Evolutionary conservation across 306 rosid genomes (phyloP).

Genomic region (Cicer cuneatum): DNA sequence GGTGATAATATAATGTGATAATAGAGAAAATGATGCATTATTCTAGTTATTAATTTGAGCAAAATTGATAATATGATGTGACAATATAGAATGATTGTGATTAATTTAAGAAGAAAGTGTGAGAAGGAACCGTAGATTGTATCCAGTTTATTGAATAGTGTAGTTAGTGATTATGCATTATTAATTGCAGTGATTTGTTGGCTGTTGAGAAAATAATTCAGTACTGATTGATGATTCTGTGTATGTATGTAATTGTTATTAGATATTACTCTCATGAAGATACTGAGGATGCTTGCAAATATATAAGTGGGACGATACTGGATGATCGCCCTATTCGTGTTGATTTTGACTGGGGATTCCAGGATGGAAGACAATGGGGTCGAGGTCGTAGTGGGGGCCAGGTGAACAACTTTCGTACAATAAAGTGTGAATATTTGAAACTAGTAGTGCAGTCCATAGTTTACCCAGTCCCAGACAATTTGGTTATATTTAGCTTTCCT

Average conservation of each 20-base stretch:
- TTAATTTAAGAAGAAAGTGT: background rate
- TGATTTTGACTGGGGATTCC: slow-evolving; percentile 99
- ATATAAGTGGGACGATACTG: slow-evolving; percentile 92
- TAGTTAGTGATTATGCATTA: slow-evolving; percentile 3
- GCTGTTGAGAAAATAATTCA: background rate
- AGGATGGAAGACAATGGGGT: slow-evolving; percentile 99
- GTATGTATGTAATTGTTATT: slow-evolving; percentile 33
- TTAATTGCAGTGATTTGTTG: slow-evolving; percentile 20
- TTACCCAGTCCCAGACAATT: background rate
- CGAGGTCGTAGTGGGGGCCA: slow-evolving; percentile 99
- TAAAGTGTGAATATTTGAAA: background rate
- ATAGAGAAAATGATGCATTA: too few species aligned
- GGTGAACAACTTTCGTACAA: slow-evolving; percentile 48
- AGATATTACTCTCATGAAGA: slow-evolving; percentile 96
- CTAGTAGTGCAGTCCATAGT: background rate
- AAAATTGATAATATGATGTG: too few species aligned
- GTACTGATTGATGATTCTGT: slow-evolving; percentile 8
- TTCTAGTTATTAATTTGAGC: too few species aligned
- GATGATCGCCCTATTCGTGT: slow-evolving; percentile 99
- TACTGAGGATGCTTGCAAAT: slow-evolving; percentile 93
- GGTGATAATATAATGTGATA: background rate
- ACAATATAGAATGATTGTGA: too few species aligned
- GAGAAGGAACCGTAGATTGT: background rate
- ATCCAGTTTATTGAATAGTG: slow-evolving; percentile 1
- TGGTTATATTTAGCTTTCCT: background rate